These are phyloP conservation scores for Cutaneotrichosporon sp. DNA, from an alignment of 1,284 basidiomycete species.

Conservation along the genomic window DNA sequence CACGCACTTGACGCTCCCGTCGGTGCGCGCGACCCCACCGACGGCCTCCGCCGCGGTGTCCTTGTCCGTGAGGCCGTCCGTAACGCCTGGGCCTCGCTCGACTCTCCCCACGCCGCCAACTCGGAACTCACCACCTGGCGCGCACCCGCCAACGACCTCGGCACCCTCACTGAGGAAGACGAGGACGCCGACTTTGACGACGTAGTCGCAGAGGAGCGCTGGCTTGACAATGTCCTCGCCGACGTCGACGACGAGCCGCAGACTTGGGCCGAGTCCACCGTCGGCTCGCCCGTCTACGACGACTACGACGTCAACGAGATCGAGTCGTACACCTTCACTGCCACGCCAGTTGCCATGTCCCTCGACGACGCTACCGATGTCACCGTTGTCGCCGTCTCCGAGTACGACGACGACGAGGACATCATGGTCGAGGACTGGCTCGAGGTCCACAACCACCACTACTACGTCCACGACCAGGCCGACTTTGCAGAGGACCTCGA, in stretches of 20 bases:
- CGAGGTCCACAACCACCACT: slow-evolving; percentile 1
- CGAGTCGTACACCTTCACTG: slow-evolving; percentile 25
- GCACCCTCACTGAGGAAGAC: slow-evolving; percentile 38
- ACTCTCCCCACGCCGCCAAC: slow-evolving; percentile 18
- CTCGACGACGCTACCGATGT: background rate
- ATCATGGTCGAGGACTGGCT: slow-evolving; percentile 11
- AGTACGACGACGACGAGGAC: slow-evolving; percentile 7
- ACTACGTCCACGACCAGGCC: slow-evolving; percentile 10
- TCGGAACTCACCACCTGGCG: slow-evolving; percentile 37
- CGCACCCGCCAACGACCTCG: slow-evolving; percentile 34
- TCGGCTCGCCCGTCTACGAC: slow-evolving; percentile 18
- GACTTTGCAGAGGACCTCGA: background rate
- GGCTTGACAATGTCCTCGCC: slow-evolving; percentile 40
- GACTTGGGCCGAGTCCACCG: slow-evolving; percentile 23
- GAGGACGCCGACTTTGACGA: slow-evolving; percentile 24
- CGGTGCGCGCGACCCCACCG: slow-evolving; percentile 25
- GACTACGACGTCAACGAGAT: slow-evolving; percentile 21
- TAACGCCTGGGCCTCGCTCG: slow-evolving; percentile 38
- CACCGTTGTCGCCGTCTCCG: slow-evolving; percentile 6
- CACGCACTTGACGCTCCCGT: slow-evolving; percentile 26
- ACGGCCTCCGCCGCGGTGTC: slow-evolving; percentile 30
- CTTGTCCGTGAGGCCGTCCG: slow-evolving; percentile 39
- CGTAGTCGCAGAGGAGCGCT: slow-evolving; percentile 23
- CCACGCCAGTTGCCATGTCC: background rate
- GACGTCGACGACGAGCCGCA: slow-evolving; percentile 23